Conservation (phyloP, 331 rosid genomes). For the Quercus tomentella region DNA sequence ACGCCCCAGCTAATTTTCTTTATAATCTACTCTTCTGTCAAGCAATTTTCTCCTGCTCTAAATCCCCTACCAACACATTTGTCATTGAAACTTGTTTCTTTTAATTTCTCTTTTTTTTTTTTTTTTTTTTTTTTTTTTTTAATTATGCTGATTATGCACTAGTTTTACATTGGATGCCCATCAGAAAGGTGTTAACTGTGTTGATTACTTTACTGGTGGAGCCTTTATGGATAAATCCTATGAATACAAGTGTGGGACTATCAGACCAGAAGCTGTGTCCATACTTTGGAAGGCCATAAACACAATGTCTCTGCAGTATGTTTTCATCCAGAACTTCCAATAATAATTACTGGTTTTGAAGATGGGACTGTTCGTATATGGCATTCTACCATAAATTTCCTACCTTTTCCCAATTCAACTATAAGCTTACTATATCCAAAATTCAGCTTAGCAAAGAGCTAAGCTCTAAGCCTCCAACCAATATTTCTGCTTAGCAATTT, state of each 20-base stretch:
- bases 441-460: too few species aligned
- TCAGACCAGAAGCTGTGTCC: slow-evolving; percentile 98
- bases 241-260: slow-evolving; percentile 94
- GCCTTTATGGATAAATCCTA: slow-evolving; percentile 6
- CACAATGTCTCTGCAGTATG: slow-evolving; percentile 99
- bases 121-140: background rate
- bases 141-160: slow-evolving; percentile 10
- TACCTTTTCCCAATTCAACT: too few species aligned
- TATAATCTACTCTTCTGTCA: too few species aligned
- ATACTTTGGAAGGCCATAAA: slow-evolving; percentile 95
- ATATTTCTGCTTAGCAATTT: too few species aligned
- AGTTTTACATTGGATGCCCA: slow-evolving; percentile 92
- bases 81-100: slow-evolving; percentile 6
- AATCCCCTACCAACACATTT: too few species aligned
- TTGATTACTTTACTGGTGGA: slow-evolving; percentile 94
- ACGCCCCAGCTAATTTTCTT: too few species aligned
- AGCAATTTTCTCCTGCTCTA: too few species aligned
- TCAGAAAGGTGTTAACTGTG: slow-evolving; percentile 96
- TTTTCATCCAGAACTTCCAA: slow-evolving; percentile 97
- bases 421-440: too few species aligned
- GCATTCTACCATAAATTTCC: slow-evolving; percentile 42
- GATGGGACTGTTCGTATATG: slow-evolving; percentile 98
- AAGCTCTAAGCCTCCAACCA: too few species aligned
- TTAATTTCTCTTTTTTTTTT: background rate
- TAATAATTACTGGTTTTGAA: slow-evolving; percentile 88